Conservation (phyloP, 306 rosid genomes). For the Canavalia gladiata region DNA sequence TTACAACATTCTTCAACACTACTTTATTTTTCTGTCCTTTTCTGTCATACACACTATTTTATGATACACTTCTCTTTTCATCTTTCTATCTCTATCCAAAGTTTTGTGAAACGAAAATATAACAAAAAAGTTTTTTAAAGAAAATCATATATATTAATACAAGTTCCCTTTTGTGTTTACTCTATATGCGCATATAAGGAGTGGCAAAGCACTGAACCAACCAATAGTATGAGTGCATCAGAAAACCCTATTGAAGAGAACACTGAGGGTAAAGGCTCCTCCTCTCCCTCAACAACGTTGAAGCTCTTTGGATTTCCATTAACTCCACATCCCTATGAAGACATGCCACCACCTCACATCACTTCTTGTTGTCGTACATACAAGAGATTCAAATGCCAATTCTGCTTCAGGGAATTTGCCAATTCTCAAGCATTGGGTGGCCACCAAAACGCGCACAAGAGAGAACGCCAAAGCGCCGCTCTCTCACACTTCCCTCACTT, state of each 20-base stretch:
- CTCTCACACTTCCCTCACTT: constrained; percentile 9
- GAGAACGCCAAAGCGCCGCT: constrained; percentile 48
- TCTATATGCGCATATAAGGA: neutral
- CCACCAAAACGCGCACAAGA: constrained; percentile 58
- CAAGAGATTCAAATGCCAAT: constrained; percentile 48
- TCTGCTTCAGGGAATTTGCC: constrained; percentile 42
- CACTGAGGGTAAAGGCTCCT: neutral
- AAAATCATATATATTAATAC: too few relatives aligned
- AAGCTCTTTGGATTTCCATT: constrained; percentile 44
- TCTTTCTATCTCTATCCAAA: too few relatives aligned
- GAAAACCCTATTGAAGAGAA: constrained; percentile 6
- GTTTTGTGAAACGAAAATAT: too few relatives aligned
- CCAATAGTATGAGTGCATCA: neutral
- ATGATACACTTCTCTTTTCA: too few relatives aligned
- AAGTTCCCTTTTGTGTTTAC: neutral
- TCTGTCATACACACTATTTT: too few relatives aligned
- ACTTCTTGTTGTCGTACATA: neutral
- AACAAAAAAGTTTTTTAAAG: too few relatives aligned
- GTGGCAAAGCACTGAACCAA: neutral
- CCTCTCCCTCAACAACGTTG: neutral
- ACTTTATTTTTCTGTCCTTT: too few relatives aligned
- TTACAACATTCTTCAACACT: too few relatives aligned
- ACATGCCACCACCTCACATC: neutral
- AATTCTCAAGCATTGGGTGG: constrained; percentile 57
- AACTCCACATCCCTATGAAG: neutral